These are phyloP conservation scores for Herpetomonas muscarum DNA, from an alignment of 208 protist genomes.

Conservation along the genomic window DNA sequence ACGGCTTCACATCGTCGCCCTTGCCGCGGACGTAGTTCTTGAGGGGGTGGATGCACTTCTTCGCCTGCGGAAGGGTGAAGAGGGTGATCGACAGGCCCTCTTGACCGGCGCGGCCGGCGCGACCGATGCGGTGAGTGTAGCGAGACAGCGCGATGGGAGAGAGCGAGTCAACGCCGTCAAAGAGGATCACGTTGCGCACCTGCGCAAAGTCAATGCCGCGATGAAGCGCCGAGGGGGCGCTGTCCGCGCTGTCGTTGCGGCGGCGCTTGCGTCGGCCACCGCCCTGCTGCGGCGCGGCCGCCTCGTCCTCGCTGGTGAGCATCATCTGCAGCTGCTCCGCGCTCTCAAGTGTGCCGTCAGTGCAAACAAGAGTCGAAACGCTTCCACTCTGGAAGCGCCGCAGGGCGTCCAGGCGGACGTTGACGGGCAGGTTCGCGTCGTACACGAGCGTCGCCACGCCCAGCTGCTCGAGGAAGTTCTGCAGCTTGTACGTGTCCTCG, in stretches of 20 bases:
- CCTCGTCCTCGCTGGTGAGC: conserved; percentile 13
- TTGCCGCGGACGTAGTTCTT: conserved; percentile 50
- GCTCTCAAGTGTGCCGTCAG: conserved; percentile 89
- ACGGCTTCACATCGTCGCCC: conserved; percentile 47
- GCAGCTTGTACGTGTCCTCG: conserved; percentile 92
- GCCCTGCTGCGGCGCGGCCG: conserved; percentile 3
- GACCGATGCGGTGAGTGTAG: conserved; percentile 96
- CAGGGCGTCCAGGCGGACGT: conserved; percentile 94
- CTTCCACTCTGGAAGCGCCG: conserved; percentile 93
- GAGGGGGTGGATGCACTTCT: conserved; percentile 46
- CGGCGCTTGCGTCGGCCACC: conserved; percentile 10
- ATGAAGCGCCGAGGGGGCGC: conserved; percentile 62
- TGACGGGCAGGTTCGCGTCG: conserved; percentile 94
- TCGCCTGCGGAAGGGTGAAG: conserved; percentile 69
- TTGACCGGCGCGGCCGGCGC: conserved; percentile 87
- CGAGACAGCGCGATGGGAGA: conserved; percentile 73
- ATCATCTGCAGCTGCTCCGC: conserved; percentile 61
- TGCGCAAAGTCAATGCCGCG: conserved; percentile 97
- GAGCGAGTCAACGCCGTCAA: conserved; percentile 92
- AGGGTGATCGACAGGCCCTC: conserved; percentile 90
- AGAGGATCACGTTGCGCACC: conserved; percentile 95
- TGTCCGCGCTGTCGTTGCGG: conserved; percentile 8
- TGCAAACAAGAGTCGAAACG: conserved; percentile 96
- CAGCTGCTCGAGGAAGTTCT: conserved; percentile 96
- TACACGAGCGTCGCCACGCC: conserved; percentile 91